A percentile compares a stretch with the other conserved stretches of the same genome.
Conservation (phyloP, 1,284 basidiomycete species). For the Xanthoconium separans region DNA sequence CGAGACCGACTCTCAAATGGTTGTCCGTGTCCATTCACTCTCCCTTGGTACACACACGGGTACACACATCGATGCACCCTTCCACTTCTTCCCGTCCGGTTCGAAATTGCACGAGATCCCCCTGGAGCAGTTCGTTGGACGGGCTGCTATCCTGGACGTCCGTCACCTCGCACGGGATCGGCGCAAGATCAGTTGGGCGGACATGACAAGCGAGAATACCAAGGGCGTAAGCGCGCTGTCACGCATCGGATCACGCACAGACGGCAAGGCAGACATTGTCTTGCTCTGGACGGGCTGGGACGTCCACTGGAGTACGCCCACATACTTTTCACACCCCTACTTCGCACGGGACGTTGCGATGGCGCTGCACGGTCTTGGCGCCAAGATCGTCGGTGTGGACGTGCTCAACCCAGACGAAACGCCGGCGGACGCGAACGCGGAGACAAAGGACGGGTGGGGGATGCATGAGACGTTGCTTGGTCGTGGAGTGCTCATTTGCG, state of each 20-base stretch:
- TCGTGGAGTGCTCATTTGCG: conserved; percentile 59
- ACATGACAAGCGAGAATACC: conserved; percentile 14
- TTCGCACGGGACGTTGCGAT: conserved; percentile 52
- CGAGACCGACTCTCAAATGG: conserved; percentile 6
- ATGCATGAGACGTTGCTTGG: conserved; percentile 60
- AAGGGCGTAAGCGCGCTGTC: not conserved
- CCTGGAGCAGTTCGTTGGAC: conserved; percentile 49
- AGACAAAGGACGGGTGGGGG: conserved; percentile 27
- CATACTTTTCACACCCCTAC: conserved; percentile 64
- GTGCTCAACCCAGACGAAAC: conserved; percentile 67
- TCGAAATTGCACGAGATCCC: conserved; percentile 56
- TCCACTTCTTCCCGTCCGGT: conserved; percentile 59
- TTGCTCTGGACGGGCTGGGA: conserved; percentile 65
- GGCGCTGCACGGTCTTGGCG: conserved; percentile 47
- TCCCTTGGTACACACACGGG: conserved; percentile 41
- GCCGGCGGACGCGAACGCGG: conserved; percentile 17
- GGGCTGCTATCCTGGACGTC: conserved; percentile 50
- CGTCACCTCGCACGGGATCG: conserved; percentile 35
- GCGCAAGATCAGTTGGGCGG: conserved; percentile 55
- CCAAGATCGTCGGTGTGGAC: conserved; percentile 59
- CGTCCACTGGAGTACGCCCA: conserved; percentile 45
- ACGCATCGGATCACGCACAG: conserved; percentile 27
- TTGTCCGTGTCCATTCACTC: conserved; percentile 26
- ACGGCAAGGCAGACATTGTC: conserved; percentile 42
- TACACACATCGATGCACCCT: conserved; percentile 75